Base-by-base conservation (phyloP, 2,329 filamentous ascomycete species). In the Xylogone sp. region DNA sequence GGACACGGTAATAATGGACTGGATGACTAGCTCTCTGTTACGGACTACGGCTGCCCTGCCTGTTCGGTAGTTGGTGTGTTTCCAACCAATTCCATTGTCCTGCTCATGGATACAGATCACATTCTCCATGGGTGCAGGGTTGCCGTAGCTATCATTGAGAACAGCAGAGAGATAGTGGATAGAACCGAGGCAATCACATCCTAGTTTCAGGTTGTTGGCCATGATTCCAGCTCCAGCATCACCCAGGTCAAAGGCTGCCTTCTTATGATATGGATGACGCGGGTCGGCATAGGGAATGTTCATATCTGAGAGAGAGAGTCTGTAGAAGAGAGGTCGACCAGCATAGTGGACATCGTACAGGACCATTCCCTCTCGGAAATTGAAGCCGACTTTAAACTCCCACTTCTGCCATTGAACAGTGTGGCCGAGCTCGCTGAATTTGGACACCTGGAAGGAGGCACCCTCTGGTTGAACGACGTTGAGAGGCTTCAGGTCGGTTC, bases 81-180 rank as follows among this genome's bases (percentile, higher is more conserved):
- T 88, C 76, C 84, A 86, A 42, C 81, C 81, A 34, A 67, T 82
- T 3, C 85, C 85, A 21, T 75, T 80, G 58, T 88, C 85, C 66
- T 87, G 84, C 63, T 88, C 85, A 62, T 88, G 85, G 46, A 88
- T 75, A 62, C 85, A 88, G 34, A 88, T 73, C 12, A 83, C 79
- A 53, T 87, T 88, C n/a, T 83, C 78, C 72, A 86, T 78, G 1
- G 75, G 68, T 2, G 80, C 62, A 1, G 80, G 75, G 16, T 77
- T 74, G 18, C 84, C 85, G 52, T 83, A 80, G 59, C 80, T 77
- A 53, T 84, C 77, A 13, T 76, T 75, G 1, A 86, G 67, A 16
- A 82, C 75, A 2, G 76, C 77, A 49, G 76, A 77, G 39, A 88
- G 75, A 59, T 88, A 88, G 62, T 87, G 80, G 62, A 88, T 88